Evolutionary conservation across 2,329 filamentous ascomycete genomes (phyloP).

Genomic region (Diaporthe longicolla): DNA sequence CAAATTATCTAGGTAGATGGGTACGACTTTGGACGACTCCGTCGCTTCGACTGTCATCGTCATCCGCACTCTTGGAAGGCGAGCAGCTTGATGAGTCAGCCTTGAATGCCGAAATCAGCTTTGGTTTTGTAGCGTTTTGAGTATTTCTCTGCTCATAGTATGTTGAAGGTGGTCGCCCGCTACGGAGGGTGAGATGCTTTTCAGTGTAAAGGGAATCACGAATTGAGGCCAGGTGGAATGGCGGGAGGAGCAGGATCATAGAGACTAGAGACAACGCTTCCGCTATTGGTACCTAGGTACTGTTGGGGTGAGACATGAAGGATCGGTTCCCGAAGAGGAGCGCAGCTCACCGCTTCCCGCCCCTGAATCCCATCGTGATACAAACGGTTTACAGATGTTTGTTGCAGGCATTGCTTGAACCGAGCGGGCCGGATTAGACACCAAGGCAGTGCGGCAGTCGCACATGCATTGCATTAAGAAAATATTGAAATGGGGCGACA

Average conservation of each 20-base stretch:
- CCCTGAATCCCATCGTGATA: background rate
- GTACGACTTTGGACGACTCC: background rate
- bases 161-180: background rate
- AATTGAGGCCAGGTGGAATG: background rate
- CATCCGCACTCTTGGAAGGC: background rate
- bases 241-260: background rate
- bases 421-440: background rate
- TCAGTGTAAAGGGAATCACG: background rate
- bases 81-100: background rate
- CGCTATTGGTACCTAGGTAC: background rate
- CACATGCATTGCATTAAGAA: background rate
- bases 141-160: background rate
- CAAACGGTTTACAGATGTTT: too few relatives aligned
- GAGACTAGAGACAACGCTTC: background rate
- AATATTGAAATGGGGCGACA: background rate
- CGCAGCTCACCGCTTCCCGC: conserved; percentile 1
- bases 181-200: background rate
- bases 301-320: background rate
- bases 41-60: background rate
- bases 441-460: background rate
- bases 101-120: background rate
- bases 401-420: background rate
- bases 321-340: background rate
- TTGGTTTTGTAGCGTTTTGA: background rate
- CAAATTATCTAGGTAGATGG: background rate